phyloP scores from a whole-genome alignment of 2,329 filamentous ascomycete genomes.

The Exserohilum rostratum region DNA sequence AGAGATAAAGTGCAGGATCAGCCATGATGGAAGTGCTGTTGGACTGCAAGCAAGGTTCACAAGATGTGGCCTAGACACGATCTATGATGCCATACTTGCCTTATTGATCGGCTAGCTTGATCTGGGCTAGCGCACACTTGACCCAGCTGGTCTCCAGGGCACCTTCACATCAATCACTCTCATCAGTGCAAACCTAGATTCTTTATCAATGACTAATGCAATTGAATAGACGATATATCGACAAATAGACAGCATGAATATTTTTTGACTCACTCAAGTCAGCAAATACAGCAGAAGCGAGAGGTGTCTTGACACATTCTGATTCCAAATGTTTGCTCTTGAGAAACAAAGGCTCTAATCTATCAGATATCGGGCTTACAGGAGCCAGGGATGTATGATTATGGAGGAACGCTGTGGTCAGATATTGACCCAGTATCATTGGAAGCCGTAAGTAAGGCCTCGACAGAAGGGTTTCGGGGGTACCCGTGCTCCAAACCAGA shows the following conservation, averaged over 20 bases:
- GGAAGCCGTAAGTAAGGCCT: background rate
- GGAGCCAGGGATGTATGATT: background rate
- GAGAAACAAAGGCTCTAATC: no score
- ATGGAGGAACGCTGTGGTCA: background rate
- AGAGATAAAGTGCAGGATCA: background rate
- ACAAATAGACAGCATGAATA: no score
- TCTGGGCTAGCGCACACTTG: background rate
- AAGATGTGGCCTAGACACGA: constrained; percentile 23
- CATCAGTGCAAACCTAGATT: no score
- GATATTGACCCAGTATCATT: background rate
- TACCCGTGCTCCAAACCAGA: background rate
- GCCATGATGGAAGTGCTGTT: constrained; percentile 12
- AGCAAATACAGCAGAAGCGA: no score
- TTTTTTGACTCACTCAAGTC: no score
- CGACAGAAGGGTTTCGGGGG: background rate
- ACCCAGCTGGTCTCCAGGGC: background rate
- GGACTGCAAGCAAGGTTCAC: constrained; percentile 2
- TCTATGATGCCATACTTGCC: constrained; percentile 42
- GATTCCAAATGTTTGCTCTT: no score
- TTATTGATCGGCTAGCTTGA: constrained; percentile 26
- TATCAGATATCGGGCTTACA: background rate
- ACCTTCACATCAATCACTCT: background rate
- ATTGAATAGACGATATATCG: no score
- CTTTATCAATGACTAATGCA: no score
- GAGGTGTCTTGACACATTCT: no score